Conservation (phyloP, 2,329 filamentous ascomycete species). For the Aphanoascus verrucosus region DNA sequence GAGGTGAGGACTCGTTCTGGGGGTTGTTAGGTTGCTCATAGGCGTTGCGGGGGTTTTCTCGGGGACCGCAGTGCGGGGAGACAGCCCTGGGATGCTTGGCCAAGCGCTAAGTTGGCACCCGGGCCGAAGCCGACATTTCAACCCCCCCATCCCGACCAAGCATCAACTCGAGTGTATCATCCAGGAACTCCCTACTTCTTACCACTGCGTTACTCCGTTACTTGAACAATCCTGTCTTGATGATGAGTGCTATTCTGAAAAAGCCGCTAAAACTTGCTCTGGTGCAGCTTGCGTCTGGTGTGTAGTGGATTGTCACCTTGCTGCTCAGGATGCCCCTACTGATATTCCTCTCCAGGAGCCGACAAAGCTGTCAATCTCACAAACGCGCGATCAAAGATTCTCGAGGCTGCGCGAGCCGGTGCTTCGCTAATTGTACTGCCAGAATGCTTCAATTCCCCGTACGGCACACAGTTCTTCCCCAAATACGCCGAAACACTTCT, state of each 20-base stretch:
- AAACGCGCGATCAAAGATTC: constrained; percentile 69
- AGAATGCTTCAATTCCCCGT: constrained; percentile 98
- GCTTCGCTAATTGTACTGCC: constrained; percentile 84
- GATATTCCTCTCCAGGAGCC: constrained; percentile 42
- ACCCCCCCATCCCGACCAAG: no score
- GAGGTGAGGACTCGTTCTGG: no score
- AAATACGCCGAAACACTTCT: constrained; percentile 82
- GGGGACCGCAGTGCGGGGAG: no score
- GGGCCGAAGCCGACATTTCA: no score
- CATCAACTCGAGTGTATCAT: no score
- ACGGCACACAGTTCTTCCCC: constrained; percentile 83
- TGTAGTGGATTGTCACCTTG: constrained; percentile 20
- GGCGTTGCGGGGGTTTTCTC: no score
- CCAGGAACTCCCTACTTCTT: no score
- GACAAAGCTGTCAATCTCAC: constrained; percentile 79
- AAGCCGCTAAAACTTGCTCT: constrained; percentile 69
- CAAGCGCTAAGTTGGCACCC: no score
- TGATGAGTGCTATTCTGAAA: constrained; percentile 53
- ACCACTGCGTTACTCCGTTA: no score
- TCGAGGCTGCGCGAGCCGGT: constrained; percentile 64
- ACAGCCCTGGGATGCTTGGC: no score
- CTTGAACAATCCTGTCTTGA: not conserved
- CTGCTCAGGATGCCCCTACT: constrained; percentile 17
- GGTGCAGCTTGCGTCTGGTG: constrained; percentile 67
- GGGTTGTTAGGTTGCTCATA: no score